These are phyloP conservation scores for Cryptococcus sp. DNA, from an alignment of 1,284 basidiomycete genomes.

Conservation along the genomic window DNA sequence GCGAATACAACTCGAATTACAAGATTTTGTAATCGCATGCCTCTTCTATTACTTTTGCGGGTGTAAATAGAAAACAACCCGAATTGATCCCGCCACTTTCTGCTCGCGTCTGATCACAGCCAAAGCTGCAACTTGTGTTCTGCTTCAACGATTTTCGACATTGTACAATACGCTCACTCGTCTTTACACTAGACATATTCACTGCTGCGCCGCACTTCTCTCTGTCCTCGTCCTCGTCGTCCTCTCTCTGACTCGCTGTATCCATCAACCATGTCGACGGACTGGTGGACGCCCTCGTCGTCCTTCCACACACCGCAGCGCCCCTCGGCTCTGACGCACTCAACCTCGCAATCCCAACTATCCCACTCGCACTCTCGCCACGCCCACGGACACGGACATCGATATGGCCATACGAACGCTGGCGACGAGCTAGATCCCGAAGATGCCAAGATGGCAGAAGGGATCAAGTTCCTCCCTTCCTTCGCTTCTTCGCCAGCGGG, in stretches of 20 bases:
- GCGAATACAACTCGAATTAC: too few species aligned
- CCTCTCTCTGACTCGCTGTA: neutral
- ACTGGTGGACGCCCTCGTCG: constrained; percentile 19
- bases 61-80: neutral
- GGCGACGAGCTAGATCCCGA: constrained; percentile 44
- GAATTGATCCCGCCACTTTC: too few species aligned
- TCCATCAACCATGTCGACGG: constrained; percentile 2
- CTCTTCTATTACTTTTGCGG: too few species aligned
- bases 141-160: neutral
- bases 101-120: too few species aligned
- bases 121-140: too few species aligned
- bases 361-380: neutral
- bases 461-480: constrained; percentile 44
- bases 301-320: constrained; percentile 12
- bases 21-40: too few species aligned
- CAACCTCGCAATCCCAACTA: neutral
- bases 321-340: constrained; percentile 1
- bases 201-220: too few species aligned
- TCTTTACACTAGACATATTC: neutral
- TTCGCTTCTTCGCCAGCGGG: constrained; percentile 43
- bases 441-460: constrained; percentile 36
- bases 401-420: constrained; percentile 1
- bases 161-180: neutral
- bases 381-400: neutral
- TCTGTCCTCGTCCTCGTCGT: too few species aligned